Percentiles rank a stretch among this genome's conserved stretches.
Evolutionary conservation across 2,329 filamentous ascomycete species (phyloP).

Genomic region (Parastagonospora nodorum): DNA sequence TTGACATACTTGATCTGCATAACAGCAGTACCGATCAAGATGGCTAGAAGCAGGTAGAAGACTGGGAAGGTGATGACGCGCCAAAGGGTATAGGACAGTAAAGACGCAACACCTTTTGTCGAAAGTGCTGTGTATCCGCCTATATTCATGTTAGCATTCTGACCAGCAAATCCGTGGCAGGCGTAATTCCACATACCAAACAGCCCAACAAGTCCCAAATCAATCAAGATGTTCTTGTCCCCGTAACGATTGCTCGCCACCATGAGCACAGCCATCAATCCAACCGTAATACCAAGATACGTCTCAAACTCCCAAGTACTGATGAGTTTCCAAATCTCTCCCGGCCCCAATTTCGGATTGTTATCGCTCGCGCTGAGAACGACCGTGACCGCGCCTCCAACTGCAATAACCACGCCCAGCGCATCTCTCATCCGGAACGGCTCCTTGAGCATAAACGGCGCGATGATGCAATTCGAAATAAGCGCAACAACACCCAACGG

Average conservation of each 20-base stretch:
- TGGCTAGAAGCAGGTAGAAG: constrained; percentile 80
- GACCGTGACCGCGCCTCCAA: constrained; percentile 87
- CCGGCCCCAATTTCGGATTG: constrained; percentile 87
- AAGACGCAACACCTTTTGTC: constrained; percentile 94
- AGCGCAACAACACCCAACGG: constrained; percentile 95
- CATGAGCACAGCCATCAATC: constrained; percentile 76
- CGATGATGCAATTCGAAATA: constrained; percentile 95
- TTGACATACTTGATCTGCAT: constrained; percentile 99
- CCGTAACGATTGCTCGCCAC: constrained; percentile 84
- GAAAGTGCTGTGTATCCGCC: constrained; percentile 95
- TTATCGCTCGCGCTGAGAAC: constrained; percentile 88
- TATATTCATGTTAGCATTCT: constrained; percentile 20
- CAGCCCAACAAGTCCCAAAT: constrained; percentile 88
- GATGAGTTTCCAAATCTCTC: constrained; percentile 89
- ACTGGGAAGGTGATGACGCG: constrained; percentile 89
- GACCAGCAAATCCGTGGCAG: neutral
- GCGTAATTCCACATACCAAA: constrained; percentile 68
- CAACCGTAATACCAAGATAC: constrained; percentile 78
- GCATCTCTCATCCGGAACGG: constrained; percentile 83
- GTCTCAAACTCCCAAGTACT: constrained; percentile 87
- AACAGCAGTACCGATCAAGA: constrained; percentile 82
- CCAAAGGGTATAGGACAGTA: constrained; percentile 89
- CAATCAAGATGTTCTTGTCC: constrained; percentile 84
- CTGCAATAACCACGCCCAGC: constrained; percentile 84
- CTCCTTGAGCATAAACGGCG: constrained; percentile 92